Evolutionary conservation across 495 filamentous ascomycete genomes (phyloP).

Genomic region (Cenococcum geophilum): DNA sequence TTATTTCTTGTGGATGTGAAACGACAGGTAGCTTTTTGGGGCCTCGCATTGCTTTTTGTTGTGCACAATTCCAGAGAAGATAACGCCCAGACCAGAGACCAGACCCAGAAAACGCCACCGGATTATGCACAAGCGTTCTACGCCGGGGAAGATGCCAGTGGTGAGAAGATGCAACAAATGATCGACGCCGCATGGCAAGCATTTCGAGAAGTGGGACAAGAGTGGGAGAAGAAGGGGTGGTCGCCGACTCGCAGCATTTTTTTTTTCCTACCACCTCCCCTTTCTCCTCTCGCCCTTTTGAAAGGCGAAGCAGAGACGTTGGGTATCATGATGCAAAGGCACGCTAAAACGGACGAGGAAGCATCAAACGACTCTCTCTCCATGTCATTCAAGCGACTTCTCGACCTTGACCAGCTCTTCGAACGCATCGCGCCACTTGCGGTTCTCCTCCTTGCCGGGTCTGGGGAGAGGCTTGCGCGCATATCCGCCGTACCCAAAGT

Average conservation of each 20-base stretch:
- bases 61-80: conserved; percentile 21
- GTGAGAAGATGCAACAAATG: conserved; percentile 16
- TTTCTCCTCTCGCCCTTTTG: not conserved
- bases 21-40: conserved; percentile 16
- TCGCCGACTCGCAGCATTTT: not conserved
- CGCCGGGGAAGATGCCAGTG: conserved; percentile 26
- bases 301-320: conserved; percentile 1
- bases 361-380: not conserved
- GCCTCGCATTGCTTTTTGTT: conserved; percentile 9
- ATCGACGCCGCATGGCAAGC: conserved; percentile 12
- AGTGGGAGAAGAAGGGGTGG: conserved; percentile 1
- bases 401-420: conserved; percentile 70
- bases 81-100: conserved; percentile 18
- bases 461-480: conserved; percentile 71
- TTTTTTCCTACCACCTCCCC: not conserved
- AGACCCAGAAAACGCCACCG: conserved; percentile 23
- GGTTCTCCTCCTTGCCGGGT: conserved; percentile 53
- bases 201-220: conserved; percentile 4
- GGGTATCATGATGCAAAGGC: not conserved
- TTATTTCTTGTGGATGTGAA: not conserved
- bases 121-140: conserved; percentile 30
- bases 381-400: conserved; percentile 35
- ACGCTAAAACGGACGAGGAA: not conserved
- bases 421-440: conserved; percentile 63
- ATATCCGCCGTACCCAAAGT: conserved; percentile 72